These are phyloP conservation scores for Phytophthora pistaciae DNA, from an alignment of 352 stramenopile genomes.

Conservation along the genomic window DNA sequence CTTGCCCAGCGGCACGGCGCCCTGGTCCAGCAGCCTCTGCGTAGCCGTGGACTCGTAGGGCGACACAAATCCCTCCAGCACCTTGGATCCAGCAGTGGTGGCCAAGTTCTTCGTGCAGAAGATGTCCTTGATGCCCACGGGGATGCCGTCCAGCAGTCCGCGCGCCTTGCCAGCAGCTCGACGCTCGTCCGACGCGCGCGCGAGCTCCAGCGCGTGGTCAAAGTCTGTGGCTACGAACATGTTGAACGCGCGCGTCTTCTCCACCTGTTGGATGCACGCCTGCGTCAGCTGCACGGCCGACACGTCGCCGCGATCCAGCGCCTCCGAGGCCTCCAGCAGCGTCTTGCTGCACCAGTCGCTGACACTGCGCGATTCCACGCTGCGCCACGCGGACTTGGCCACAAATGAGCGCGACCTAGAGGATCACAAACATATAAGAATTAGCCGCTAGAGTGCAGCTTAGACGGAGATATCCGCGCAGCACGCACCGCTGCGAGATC, in stretches of 20 bases:
- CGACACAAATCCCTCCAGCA: slow-evolving; percentile 91
- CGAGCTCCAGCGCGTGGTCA: slow-evolving; percentile 70
- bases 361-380: slow-evolving; percentile 14
- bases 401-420: slow-evolving; percentile 14
- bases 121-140: slow-evolving; percentile 97
- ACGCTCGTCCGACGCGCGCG: slow-evolving; percentile 82
- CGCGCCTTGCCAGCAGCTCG: slow-evolving; percentile 48
- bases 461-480: background rate
- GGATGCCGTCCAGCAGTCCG: slow-evolving; percentile 94
- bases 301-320: slow-evolving; percentile 55
- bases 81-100: slow-evolving; percentile 91
- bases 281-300: slow-evolving; percentile 73
- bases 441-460: background rate
- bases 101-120: slow-evolving; percentile 92
- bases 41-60: slow-evolving; percentile 92
- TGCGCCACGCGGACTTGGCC: slow-evolving; percentile 6
- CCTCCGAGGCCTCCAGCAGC: slow-evolving; percentile 59
- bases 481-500: slow-evolving; percentile 23
- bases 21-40: slow-evolving; percentile 85
- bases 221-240: slow-evolving; percentile 86
- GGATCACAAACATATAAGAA: slow-evolving; percentile 5
- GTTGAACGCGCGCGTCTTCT: slow-evolving; percentile 74
- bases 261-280: slow-evolving; percentile 79
- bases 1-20: slow-evolving; percentile 95
- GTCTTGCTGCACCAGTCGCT: slow-evolving; percentile 76